Evolutionary conservation across 2,329 filamentous ascomycete species (phyloP).

Genomic region (Ophiocordyceps unilateralis): DNA sequence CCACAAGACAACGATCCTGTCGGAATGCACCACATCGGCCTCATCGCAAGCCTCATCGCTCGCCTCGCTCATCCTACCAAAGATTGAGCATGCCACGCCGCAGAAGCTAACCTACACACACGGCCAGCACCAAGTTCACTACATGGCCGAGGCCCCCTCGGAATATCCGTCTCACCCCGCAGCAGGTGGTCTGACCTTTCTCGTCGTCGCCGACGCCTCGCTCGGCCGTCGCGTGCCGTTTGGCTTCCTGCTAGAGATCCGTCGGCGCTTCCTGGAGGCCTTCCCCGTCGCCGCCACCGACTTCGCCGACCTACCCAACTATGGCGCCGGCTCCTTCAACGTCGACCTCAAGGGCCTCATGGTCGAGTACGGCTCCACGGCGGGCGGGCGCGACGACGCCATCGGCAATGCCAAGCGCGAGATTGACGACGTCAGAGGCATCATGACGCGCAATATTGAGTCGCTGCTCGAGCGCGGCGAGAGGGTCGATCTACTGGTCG

Average conservation of each 20-base stretch:
- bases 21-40: slow-evolving; percentile 80
- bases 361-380: slow-evolving; percentile 67
- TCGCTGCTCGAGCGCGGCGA: slow-evolving; percentile 77
- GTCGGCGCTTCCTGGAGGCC: slow-evolving; percentile 64
- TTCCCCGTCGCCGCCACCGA: slow-evolving; percentile 48
- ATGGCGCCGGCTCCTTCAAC: slow-evolving; percentile 84
- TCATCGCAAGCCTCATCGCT: slow-evolving; percentile 71
- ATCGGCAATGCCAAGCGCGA: slow-evolving; percentile 70
- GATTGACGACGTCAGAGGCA: slow-evolving; percentile 81
- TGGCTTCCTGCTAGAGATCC: slow-evolving; percentile 79
- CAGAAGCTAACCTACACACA: slow-evolving; percentile 93
- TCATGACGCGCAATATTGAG: slow-evolving; percentile 95
- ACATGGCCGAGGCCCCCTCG: slow-evolving; percentile 70
- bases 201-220: slow-evolving; percentile 68
- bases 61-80: slow-evolving; percentile 85
- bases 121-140: slow-evolving; percentile 84
- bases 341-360: slow-evolving; percentile 58
- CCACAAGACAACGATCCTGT: slow-evolving; percentile 79
- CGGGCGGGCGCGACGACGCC: slow-evolving; percentile 60
- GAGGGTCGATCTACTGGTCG: slow-evolving; percentile 80
- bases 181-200: slow-evolving; percentile 73
- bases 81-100: slow-evolving; percentile 64
- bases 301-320: slow-evolving; percentile 65
- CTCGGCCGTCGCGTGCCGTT: slow-evolving; percentile 83
- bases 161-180: slow-evolving; percentile 39